Conservation (phyloP, 1,139 yeast species). For the Hemisphaericaspora lyxosophila region DNA sequence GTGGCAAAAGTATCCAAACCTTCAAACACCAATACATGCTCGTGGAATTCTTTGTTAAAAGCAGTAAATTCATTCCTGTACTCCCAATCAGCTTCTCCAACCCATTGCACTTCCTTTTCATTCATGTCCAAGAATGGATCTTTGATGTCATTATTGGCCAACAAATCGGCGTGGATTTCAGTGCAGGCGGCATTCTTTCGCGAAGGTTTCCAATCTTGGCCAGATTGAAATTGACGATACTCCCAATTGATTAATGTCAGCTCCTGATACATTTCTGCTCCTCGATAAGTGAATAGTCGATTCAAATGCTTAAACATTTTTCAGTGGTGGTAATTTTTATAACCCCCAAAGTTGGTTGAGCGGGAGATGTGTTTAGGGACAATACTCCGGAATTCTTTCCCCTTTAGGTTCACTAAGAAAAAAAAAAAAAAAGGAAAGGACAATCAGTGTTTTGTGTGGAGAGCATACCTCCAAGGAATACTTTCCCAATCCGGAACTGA, state of each 20-base stretch:
- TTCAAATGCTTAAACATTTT: background rate
- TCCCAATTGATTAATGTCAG: conserved; percentile 10
- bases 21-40: conserved; percentile 33
- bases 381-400: background rate
- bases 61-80: conserved; percentile 24
- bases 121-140: conserved; percentile 45
- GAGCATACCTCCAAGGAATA: too few relatives aligned
- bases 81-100: conserved; percentile 45
- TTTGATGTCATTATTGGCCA: conserved; percentile 34
- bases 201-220: background rate
- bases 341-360: too few relatives aligned
- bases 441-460: too few relatives aligned
- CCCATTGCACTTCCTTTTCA: conserved; percentile 47
- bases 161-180: conserved; percentile 40
- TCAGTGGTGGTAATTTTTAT: background rate
- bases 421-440: too few relatives aligned
- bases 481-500: too few relatives aligned
- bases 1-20: conserved; percentile 48
- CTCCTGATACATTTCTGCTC: background rate
- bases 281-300: background rate
- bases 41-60: conserved; percentile 6
- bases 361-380: too few relatives aligned
- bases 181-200: conserved; percentile 10
- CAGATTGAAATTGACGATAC: conserved; percentile 8
- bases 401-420: too few relatives aligned